Percentiles rank a stretch among this genome's conserved stretches.
Evolutionary conservation across 371 early-diverging fungal species (phyloP).

Genomic region (Mortierella sp.): DNA sequence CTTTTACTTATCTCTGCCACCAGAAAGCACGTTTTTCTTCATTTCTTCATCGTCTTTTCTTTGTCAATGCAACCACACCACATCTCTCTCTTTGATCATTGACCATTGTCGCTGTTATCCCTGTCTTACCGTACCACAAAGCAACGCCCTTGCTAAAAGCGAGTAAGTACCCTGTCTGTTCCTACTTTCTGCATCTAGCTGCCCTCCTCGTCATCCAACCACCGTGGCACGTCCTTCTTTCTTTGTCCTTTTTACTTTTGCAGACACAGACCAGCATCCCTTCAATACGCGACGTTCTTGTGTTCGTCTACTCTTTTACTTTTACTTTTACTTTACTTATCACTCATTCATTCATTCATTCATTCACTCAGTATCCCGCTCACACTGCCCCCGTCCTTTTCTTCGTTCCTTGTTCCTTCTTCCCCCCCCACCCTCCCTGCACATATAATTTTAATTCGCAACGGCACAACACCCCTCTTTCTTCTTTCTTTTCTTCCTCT

Average conservation of each 20-base stretch:
- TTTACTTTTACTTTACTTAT: too few relatives aligned
- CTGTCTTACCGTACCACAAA: neutral
- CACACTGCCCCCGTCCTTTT: neutral
- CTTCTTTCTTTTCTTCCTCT: neutral
- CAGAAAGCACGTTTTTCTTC: neutral
- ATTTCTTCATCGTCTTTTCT: neutral
- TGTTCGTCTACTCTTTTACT: neutral
- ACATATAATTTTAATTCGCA: neutral
- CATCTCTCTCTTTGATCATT: neutral
- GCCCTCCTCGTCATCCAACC: neutral
- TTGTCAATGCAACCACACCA: neutral
- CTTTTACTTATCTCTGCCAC: neutral
- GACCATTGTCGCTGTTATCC: neutral
- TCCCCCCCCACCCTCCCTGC: neutral
- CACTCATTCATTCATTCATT: too few relatives aligned
- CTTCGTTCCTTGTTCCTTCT: neutral
- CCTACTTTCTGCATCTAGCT: neutral
- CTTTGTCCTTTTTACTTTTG: neutral
- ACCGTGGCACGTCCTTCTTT: neutral
- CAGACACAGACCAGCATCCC: neutral
- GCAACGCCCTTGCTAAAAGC: neutral
- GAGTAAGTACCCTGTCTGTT: neutral
- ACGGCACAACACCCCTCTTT: neutral
- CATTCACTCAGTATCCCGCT: too few relatives aligned
- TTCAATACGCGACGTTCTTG: neutral